A percentile compares a stretch with the other conserved stretches of the same genome.
Conservation (phyloP, 2,329 filamentous ascomycete genomes). For the Ophiosphaerella korrae region DNA sequence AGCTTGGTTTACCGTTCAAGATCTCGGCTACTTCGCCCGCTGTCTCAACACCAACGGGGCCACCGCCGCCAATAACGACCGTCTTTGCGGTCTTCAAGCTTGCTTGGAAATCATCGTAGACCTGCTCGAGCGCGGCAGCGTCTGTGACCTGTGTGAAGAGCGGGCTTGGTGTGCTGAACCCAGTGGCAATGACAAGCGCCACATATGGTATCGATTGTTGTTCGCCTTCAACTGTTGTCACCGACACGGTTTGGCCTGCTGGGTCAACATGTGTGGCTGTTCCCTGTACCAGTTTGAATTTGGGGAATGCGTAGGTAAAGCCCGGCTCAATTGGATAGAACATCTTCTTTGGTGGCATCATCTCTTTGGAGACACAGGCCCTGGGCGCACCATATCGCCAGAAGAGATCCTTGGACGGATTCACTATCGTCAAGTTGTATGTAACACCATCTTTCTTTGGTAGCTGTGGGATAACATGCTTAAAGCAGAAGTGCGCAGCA, state of each 20-base stretch:
- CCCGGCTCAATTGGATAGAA: constrained; percentile 58
- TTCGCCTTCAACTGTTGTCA: constrained; percentile 40
- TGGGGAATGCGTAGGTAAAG: constrained; percentile 57
- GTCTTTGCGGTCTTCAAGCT: constrained; percentile 47
- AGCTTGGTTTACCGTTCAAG: constrained; percentile 46
- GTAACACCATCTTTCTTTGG: constrained; percentile 42
- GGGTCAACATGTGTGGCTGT: constrained; percentile 56
- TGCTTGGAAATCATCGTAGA: constrained; percentile 46
- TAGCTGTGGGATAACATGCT: constrained; percentile 42
- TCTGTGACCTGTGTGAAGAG: constrained; percentile 51
- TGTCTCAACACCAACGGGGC: constrained; percentile 57
- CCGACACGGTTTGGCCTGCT: constrained; percentile 51
- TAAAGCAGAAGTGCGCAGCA: constrained; percentile 45
- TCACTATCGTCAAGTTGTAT: constrained; percentile 62
- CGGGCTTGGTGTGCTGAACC: constrained; percentile 55
- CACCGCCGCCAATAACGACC: constrained; percentile 56
- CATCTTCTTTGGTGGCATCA: constrained; percentile 56
- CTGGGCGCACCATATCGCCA: constrained; percentile 61
- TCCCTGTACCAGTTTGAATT: constrained; percentile 59
- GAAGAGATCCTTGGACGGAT: constrained; percentile 60
- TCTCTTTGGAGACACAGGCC: constrained; percentile 56
- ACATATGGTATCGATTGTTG: constrained; percentile 53
- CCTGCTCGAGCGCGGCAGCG: constrained; percentile 28
- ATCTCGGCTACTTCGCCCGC: constrained; percentile 56
- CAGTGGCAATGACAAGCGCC: constrained; percentile 62